Base-by-base conservation (phyloP, 495 filamentous ascomycete species). In the Penicillium pulvis region DNA sequence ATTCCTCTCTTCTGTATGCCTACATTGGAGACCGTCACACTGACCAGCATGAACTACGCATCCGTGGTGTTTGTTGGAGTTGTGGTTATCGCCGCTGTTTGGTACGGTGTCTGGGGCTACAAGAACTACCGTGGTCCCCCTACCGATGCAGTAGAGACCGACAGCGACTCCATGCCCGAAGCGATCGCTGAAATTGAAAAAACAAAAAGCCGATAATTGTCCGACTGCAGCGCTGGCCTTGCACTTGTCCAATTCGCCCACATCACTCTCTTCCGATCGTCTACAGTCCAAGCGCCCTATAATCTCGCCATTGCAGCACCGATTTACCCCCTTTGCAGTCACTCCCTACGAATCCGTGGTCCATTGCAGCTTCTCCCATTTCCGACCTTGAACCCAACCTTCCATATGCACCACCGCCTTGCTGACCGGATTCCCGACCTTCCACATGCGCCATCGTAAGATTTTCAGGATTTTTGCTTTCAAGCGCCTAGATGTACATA, bases 41-140 rank as follows among this genome's bases (percentile, higher is more conserved):
- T 64, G 36, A 51, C 62, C 17, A 72, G 55, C 26, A 81, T 81
- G 72, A 82, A 85, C 62, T 85, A 85, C 58, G 82, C 83, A 26
- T 76, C 69, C 16, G 83, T 83, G 2, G 83, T 85, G n/a, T 86
- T 87, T 66, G 74, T 78, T 46, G 80, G 78, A 1, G 81, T 83
- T 58, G 75, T 80, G n/a, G 41, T 67, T 35, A 79, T 86, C 50
- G 70, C 75, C 23, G 71, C 76, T 19, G 68, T 79, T 9, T 88
- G 85, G 84, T 89, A 90, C 72, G 75, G 80, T 33, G 73, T 82
- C 28, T 82, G 85, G 77, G 85, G 87, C 28, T 81, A 72, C 53
- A 35, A 66, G 30, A 70, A 70, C 57, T 70, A 71, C 58, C 60
- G 60, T 3, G 69, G 69, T 14, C 69, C 69, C 3, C 67, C 67